Evolutionary conservation across 257 asterid species (phyloP).

Genomic region (Solanum ahanhuiri): DNA sequence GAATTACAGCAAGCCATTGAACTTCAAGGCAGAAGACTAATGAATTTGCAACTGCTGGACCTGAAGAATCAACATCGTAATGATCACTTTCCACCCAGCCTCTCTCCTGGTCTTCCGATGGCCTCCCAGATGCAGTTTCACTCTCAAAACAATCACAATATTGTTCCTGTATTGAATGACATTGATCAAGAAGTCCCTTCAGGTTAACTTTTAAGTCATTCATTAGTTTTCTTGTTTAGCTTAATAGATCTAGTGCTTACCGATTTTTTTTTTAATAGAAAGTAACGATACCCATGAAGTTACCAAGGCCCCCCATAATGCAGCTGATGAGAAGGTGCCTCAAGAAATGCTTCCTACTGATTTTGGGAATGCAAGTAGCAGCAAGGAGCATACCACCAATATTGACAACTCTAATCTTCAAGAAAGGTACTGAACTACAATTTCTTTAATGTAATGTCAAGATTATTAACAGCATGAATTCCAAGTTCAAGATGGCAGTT

Average conservation of each 20-base stretch:
- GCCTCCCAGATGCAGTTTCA: slow-evolving; percentile 41
- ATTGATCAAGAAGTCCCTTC: slow-evolving; percentile 29
- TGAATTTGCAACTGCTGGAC: slow-evolving; percentile 52
- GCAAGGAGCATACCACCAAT: slow-evolving; percentile 24
- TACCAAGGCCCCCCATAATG: slow-evolving; percentile 11
- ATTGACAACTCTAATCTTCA: slow-evolving; percentile 26
- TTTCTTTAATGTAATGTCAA: background rate
- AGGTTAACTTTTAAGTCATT: slow-evolving; percentile 26
- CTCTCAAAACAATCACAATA: slow-evolving; percentile 30
- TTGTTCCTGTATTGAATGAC: slow-evolving; percentile 14
- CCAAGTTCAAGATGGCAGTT: background rate
- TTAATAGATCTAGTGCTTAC: background rate
- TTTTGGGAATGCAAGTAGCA: slow-evolving; percentile 16
- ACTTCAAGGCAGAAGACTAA: slow-evolving; percentile 50
- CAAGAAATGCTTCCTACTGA: slow-evolving; percentile 19
- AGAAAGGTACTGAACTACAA: slow-evolving; percentile 37
- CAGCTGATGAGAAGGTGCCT: slow-evolving; percentile 16
- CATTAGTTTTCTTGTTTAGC: background rate
- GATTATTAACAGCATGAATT: background rate
- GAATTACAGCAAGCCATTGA: slow-evolving; percentile 59
- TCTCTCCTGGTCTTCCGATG: slow-evolving; percentile 26
- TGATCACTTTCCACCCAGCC: slow-evolving; percentile 27
- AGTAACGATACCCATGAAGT: slow-evolving; percentile 19
- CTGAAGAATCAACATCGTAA: slow-evolving; percentile 38
- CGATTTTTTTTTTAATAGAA: slow-evolving; percentile 12